A percentile compares a stretch with the other conserved stretches of the same genome.
Conservation (phyloP, 345 rosid species). For the Syzygium grande region DNA sequence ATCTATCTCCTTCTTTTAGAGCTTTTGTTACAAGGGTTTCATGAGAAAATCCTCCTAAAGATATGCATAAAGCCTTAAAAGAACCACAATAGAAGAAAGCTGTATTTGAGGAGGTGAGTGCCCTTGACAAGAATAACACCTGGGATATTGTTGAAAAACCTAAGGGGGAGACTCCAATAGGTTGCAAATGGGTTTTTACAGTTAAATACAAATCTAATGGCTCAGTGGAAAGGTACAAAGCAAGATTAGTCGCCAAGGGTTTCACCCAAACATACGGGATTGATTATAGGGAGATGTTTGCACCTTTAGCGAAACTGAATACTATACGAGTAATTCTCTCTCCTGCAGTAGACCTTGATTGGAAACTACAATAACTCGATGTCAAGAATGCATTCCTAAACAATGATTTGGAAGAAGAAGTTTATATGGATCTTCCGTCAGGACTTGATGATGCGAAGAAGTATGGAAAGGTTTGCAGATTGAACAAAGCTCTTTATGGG, state of each 20-base stretch:
- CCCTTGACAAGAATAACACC: not conserved
- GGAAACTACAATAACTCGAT: not conserved
- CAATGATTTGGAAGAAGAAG: not conserved
- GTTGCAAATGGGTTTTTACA: not conserved
- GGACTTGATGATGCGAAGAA: not conserved
- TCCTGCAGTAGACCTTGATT: not conserved
- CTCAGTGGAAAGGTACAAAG: not conserved
- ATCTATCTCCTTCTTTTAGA: too few relatives aligned
- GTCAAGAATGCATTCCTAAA: not conserved
- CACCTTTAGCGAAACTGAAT: not conserved
- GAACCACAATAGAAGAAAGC: not conserved
- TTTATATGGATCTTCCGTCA: not conserved
- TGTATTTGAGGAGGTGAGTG: not conserved
- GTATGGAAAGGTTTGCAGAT: not conserved
- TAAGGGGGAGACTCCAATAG: not conserved
- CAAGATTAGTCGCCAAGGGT: not conserved
- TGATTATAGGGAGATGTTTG: not conserved
- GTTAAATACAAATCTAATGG: not conserved
- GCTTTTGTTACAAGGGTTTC: not conserved
- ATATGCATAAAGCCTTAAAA: not conserved
- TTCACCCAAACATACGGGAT: not conserved
- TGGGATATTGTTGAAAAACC: not conserved
- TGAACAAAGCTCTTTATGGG: not conserved
- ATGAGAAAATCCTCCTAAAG: not conserved
- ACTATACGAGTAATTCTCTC: not conserved